These are phyloP conservation scores for Ilyonectria sp. DNA, from an alignment of 2,329 filamentous ascomycete species.

Conservation along the genomic window DNA sequence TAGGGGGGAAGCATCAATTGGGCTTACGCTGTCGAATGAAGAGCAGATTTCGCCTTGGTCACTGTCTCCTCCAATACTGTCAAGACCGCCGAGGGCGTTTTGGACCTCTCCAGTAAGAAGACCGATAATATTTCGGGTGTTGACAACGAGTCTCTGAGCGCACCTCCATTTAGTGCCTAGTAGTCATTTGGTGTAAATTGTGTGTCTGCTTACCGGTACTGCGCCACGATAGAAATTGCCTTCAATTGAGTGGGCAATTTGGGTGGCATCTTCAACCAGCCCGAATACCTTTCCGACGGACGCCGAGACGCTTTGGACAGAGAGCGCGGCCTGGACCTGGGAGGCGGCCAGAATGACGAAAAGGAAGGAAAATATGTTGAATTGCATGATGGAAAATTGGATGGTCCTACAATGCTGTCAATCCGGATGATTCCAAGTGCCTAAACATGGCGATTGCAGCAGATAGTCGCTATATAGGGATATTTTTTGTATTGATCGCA, in stretches of 20 bases:
- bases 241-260: not conserved
- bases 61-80: not conserved
- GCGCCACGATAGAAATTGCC: constrained; percentile 1
- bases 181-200: too few relatives aligned
- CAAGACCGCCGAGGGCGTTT: not conserved
- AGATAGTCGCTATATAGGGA: too few relatives aligned
- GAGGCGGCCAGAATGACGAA: not conserved
- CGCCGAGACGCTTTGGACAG: not conserved
- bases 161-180: not conserved
- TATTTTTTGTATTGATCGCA: not conserved
- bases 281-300: not conserved
- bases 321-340: not conserved
- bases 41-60: not conserved
- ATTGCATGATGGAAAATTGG: not conserved
- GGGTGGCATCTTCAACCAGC: not conserved
- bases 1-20: not conserved
- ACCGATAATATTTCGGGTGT: not conserved
- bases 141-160: not conserved
- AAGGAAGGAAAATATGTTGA: not conserved
- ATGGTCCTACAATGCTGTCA: not conserved
- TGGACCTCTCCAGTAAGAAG: constrained; percentile 1
- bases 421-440: not conserved
- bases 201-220: not conserved
- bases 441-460: not conserved
- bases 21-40: not conserved